These are phyloP conservation scores for Trypanosoma rangeli DNA, from an alignment of 208 protist species.

Conservation along the genomic window DNA sequence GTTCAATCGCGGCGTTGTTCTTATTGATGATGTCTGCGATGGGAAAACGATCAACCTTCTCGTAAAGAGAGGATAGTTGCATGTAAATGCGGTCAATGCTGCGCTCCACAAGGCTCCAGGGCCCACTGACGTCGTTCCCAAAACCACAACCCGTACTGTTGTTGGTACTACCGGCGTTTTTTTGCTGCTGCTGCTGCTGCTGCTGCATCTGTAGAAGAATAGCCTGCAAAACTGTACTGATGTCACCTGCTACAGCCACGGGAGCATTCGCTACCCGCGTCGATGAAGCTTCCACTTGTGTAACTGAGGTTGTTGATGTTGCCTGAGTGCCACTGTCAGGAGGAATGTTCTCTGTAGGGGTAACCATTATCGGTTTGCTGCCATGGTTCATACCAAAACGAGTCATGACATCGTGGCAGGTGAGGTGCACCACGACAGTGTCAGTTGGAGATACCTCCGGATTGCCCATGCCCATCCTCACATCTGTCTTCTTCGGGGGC, in stretches of 20 bases:
- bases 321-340: background rate
- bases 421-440: slow-evolving; percentile 29
- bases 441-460: slow-evolving; percentile 32
- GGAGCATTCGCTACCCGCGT: background rate
- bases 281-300: background rate
- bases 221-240: slow-evolving; percentile 37
- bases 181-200: slow-evolving; percentile 21
- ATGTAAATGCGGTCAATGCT: slow-evolving; percentile 44
- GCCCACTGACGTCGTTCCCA: slow-evolving; percentile 1
- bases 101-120: slow-evolving; percentile 28
- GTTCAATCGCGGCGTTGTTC: slow-evolving; percentile 69
- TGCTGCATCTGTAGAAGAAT: slow-evolving; percentile 51
- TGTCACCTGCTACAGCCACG: slow-evolving; percentile 9
- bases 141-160: background rate
- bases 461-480: slow-evolving; percentile 27
- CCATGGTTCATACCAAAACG: background rate
- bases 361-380: background rate
- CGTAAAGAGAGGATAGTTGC: slow-evolving; percentile 54
- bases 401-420: slow-evolving; percentile 26
- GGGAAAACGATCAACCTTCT: slow-evolving; percentile 69
- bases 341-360: too few species aligned
- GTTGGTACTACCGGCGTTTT: slow-evolving; percentile 7
- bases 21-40: slow-evolving; percentile 49
- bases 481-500: slow-evolving; percentile 28
- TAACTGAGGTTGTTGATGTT: background rate